phyloP scores from a whole-genome alignment of 1,284 basidiomycete species.

The Stereum hirsutum region DNA sequence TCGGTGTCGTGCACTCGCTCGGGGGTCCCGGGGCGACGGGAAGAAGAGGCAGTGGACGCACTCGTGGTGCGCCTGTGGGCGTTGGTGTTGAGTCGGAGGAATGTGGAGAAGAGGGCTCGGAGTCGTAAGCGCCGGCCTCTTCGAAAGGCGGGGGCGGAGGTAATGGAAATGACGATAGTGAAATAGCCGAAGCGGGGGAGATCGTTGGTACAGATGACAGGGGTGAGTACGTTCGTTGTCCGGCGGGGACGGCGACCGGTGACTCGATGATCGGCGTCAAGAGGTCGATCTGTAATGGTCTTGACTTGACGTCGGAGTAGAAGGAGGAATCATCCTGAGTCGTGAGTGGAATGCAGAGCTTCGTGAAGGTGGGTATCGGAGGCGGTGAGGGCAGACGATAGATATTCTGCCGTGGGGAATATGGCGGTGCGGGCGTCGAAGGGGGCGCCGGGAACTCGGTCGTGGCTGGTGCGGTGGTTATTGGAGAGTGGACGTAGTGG shows the following conservation, averaged over 20 bases:
- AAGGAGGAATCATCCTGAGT: neutral
- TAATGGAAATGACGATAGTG: neutral
- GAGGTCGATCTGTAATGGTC: neutral
- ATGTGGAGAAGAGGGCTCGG: neutral
- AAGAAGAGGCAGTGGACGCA: constrained; percentile 9
- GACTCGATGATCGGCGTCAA: neutral
- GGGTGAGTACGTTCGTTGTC: neutral
- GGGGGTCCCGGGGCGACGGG: constrained; percentile 11
- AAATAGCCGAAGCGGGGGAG: neutral
- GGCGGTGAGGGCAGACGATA: neutral
- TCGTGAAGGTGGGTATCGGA: neutral
- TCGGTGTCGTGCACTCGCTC: constrained; percentile 10
- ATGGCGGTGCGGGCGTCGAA: constrained; percentile 1
- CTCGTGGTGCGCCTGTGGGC: neutral
- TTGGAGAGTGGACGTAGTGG: neutral
- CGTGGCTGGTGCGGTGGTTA: neutral
- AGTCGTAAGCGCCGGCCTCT: neutral
- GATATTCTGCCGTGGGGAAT: neutral
- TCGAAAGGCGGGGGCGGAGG: neutral
- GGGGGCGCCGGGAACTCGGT: too few species aligned
- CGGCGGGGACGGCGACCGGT: neutral
- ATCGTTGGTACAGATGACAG: neutral
- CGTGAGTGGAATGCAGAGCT: too few species aligned
- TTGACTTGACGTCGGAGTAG: neutral
- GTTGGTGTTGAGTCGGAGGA: neutral